phyloP scores from a whole-genome alignment of 805 yeast genomes.

The Candida yuanshanica region DNA sequence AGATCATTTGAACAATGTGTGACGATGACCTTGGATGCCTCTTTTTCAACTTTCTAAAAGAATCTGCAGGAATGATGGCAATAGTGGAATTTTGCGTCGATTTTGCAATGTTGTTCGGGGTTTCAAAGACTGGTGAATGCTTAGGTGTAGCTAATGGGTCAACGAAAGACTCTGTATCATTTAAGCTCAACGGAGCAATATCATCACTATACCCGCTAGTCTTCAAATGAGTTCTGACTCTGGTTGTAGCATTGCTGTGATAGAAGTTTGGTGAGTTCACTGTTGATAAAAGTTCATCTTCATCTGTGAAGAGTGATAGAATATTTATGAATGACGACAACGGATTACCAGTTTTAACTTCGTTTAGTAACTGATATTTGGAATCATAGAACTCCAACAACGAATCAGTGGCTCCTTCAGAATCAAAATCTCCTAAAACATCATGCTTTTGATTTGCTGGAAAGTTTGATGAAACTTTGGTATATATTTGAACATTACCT shows the following conservation, averaged over 20 bases:
- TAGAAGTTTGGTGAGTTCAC: slow-evolving; percentile 4
- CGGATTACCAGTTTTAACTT: slow-evolving; percentile 79
- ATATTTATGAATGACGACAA: slow-evolving; percentile 79
- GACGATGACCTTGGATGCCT: slow-evolving; percentile 87
- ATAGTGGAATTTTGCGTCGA: slow-evolving; percentile 76
- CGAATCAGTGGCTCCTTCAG: slow-evolving; percentile 4
- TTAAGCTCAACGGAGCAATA: slow-evolving; percentile 17
- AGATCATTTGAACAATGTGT: slow-evolving; percentile 88
- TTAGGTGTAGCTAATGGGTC: slow-evolving; percentile 1
- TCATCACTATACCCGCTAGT: slow-evolving; percentile 5
- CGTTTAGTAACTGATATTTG: slow-evolving; percentile 69
- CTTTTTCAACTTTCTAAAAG: slow-evolving; percentile 64
- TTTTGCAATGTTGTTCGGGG: slow-evolving; percentile 52
- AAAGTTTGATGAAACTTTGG: slow-evolving; percentile 32
- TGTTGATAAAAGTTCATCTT: slow-evolving; percentile 17
- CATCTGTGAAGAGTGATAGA: slow-evolving; percentile 62
- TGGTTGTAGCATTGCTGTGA: neutral
- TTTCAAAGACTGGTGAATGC: neutral
- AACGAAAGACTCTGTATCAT: slow-evolving; percentile 2
- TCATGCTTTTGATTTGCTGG: slow-evolving; percentile 13
- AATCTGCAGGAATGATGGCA: slow-evolving; percentile 84
- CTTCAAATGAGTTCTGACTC: neutral
- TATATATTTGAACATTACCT: slow-evolving; percentile 78
- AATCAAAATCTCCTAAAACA: slow-evolving; percentile 19
- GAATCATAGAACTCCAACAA: slow-evolving; percentile 46